These are phyloP conservation scores for Myxozyma kluyveri DNA, from an alignment of 805 yeast species.

Conservation along the genomic window DNA sequence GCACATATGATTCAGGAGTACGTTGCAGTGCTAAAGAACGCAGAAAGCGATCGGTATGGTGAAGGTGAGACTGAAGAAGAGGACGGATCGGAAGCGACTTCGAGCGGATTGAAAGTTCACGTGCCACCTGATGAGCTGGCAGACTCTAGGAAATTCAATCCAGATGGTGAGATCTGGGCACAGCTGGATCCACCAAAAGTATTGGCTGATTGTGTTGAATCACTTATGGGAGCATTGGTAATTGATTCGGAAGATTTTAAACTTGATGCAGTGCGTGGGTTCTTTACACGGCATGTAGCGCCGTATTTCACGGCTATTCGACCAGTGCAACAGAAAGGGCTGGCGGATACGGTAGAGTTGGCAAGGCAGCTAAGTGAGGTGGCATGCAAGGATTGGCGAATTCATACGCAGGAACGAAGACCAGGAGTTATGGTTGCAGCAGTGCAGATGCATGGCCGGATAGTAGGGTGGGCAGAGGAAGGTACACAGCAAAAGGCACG, in stretches of 20 bases:
- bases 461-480: not conserved
- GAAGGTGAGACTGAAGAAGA: not conserved
- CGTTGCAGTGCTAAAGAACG: not conserved
- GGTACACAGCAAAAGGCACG: not conserved
- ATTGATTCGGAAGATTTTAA: not conserved
- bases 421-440: not conserved
- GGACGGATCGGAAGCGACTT: not conserved
- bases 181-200: constrained; percentile 2
- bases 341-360: not conserved
- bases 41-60: not conserved
- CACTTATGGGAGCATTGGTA: constrained; percentile 1
- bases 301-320: not conserved
- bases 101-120: too few relatives aligned
- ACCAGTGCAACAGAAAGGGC: not conserved
- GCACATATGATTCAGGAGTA: not conserved
- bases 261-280: not conserved
- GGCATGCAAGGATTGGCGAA: not conserved
- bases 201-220: constrained; percentile 1
- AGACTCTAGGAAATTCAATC: too few relatives aligned
- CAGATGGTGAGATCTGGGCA: not conserved
- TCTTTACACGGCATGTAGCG: not conserved
- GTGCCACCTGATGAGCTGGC: too few relatives aligned
- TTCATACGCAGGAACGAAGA: not conserved
- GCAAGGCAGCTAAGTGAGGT: not conserved
- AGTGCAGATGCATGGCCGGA: not conserved